Evolutionary conservation across 768 basidiomycete species (phyloP), one percentile per base, ranked within the genome.

Genomic region (Russula brevipes): DNA sequence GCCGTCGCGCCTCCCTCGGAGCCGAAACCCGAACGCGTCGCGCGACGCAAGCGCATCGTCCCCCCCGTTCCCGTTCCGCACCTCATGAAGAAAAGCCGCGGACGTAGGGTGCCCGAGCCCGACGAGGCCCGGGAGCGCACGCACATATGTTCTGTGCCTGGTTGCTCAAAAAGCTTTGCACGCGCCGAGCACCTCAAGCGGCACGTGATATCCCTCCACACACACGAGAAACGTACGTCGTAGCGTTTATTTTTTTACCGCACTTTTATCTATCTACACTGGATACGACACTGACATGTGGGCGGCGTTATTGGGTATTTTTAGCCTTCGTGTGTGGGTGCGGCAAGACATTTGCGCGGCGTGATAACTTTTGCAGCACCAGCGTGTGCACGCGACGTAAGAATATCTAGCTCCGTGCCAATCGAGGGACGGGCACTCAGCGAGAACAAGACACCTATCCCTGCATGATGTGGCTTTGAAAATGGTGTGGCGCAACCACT

Each of bases 101-200:
- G 88, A 7, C 82, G 88, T 51, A 81, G 85, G 65, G 89, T 91
- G n/a, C 88, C 88, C 10, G 51, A 58, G 7, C 49, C 57, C 8
- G 58, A 57, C 30, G 54, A 77, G 74, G 6, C 76, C 72, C 60
- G 63, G 16, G 74, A 73, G 14, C 76, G 88, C 53, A 78, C 80
- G 35, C 87, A 85, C 72, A 77, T 82, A 63, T 93, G 91, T 72
- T 77, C 79, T 19, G 88, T 88, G 0, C 76, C 81, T 0, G 88
- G 82, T 1, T 94, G 91, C 68, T 84, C 84, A 17, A 91, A 91
- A 76, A 85, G 85, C 60, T 94, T 94, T 69, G 83, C 83, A 42
- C 78, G 91, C 2, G 82, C 85, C 1, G 89, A 92, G 68, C 91
- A 94, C 73, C 76, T 94, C 61, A 91, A 91, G 75, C 76, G 91